Conservation (phyloP, 805 yeast genomes). For the Metschnikowia reukaufii region DNA sequence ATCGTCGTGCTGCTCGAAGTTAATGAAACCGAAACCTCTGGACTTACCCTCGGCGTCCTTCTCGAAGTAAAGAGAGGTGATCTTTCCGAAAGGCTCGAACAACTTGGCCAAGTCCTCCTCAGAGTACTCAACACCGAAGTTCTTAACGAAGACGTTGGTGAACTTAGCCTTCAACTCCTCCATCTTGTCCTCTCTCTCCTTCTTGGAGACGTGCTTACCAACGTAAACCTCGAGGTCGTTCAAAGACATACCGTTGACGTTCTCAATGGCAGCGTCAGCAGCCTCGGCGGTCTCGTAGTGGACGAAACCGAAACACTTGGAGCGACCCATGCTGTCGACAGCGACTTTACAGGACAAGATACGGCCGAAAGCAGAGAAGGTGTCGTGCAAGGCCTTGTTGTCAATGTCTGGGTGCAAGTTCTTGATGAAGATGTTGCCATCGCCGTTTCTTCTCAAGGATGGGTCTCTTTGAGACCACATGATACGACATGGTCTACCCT, state of each 20-base stretch:
- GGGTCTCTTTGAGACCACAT: slow-evolving; percentile 99
- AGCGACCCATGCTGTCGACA: slow-evolving; percentile 84
- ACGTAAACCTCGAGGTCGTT: slow-evolving; percentile 95
- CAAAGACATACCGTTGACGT: slow-evolving; percentile 96
- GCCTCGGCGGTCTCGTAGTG: slow-evolving; percentile 93
- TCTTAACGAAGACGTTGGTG: slow-evolving; percentile 95
- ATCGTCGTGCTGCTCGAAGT: slow-evolving; percentile 81
- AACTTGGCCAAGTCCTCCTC: slow-evolving; percentile 70
- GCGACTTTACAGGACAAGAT: slow-evolving; percentile 97
- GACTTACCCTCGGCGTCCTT: slow-evolving; percentile 84
- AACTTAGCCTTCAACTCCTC: slow-evolving; percentile 88
- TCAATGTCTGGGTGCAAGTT: slow-evolving; percentile 97
- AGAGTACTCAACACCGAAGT: slow-evolving; percentile 69
- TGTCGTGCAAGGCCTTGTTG: slow-evolving; percentile 97
- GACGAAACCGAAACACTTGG: slow-evolving; percentile 96
- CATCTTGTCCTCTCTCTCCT: slow-evolving; percentile 91
- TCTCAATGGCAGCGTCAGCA: slow-evolving; percentile 92
- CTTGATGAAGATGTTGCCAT: slow-evolving; percentile 96
- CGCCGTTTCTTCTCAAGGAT: slow-evolving; percentile 88
- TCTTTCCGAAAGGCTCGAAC: slow-evolving; percentile 71
- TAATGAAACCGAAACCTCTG: slow-evolving; percentile 94
- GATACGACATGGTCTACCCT: slow-evolving; percentile 96
- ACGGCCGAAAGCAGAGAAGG: slow-evolving; percentile 94
- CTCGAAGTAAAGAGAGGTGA: slow-evolving; percentile 82
- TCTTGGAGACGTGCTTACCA: slow-evolving; percentile 88